Percentiles rank a stretch among this genome's conserved stretches.
phyloP scores from a whole-genome alignment of 1,284 basidiomycete species.

The Trichosporon asahii region DNA sequence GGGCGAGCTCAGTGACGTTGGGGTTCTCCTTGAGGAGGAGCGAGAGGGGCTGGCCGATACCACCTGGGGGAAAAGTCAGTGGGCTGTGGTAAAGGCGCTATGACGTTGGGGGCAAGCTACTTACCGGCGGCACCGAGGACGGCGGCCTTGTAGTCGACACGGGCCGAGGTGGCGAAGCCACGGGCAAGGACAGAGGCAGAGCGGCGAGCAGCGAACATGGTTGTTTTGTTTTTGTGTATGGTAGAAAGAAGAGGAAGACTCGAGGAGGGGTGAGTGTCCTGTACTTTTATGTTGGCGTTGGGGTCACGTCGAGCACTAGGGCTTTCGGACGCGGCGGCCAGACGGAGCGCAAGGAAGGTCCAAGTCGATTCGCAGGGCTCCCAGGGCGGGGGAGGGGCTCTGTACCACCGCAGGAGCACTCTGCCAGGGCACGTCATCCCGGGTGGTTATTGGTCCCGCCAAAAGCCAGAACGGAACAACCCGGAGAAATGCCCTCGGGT shows the following conservation, averaged over 20 bases:
- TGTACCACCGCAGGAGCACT: background rate
- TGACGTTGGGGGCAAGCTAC: background rate
- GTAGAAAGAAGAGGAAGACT: conserved; percentile 9
- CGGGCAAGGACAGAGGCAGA: conserved; percentile 37
- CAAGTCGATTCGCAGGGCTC: background rate
- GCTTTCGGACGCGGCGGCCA: background rate
- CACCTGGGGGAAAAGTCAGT: conserved; percentile 15
- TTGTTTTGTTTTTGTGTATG: conserved; percentile 24
- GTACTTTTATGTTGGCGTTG: conserved; percentile 6
- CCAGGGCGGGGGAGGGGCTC: background rate
- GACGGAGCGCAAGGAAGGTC: background rate
- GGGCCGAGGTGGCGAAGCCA: conserved; percentile 50
- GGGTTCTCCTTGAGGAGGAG: conserved; percentile 84
- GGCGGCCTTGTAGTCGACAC: conserved; percentile 48
- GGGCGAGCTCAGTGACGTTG: conserved; percentile 73
- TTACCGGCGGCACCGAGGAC: conserved; percentile 51
- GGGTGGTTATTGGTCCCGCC: conserved; percentile 9
- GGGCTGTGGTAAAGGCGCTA: background rate
- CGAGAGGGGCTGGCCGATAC: conserved; percentile 84
- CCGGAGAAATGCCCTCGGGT: conserved; percentile 6
- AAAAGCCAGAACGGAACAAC: conserved; percentile 9
- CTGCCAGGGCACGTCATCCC: conserved; percentile 1
- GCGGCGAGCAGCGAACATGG: conserved; percentile 40
- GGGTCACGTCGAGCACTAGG: background rate
- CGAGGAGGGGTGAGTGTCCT: background rate